Evolutionary conservation across 257 asterid genomes (phyloP).

Genomic region (Craterostigma plantagineum): DNA sequence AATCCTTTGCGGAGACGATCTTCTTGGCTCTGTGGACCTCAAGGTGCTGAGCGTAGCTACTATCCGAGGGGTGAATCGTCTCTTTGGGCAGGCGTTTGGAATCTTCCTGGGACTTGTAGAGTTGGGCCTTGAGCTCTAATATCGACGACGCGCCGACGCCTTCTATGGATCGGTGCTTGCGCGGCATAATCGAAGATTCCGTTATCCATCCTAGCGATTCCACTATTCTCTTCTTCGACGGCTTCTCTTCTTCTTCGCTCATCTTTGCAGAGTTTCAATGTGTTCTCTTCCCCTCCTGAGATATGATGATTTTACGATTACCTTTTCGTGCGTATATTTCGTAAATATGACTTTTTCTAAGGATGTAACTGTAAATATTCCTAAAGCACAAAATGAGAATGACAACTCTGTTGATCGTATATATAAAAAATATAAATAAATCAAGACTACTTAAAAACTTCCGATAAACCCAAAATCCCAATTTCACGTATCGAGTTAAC

Average conservation of each 20-base stretch:
- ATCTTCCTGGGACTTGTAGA: conserved; percentile 81
- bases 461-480: no score
- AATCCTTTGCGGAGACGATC: conserved; percentile 37
- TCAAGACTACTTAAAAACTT: no score
- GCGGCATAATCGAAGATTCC: conserved; percentile 93
- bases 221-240: conserved; percentile 42
- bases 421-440: no score
- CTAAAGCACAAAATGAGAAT: background rate
- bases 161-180: conserved; percentile 68
- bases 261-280: conserved; percentile 11
- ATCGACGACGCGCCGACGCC: conserved; percentile 94
- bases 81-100: conserved; percentile 72
- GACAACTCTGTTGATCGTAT: no score
- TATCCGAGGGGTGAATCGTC: conserved; percentile 31
- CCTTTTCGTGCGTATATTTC: background rate
- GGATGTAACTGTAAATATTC: no score
- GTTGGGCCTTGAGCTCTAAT: conserved; percentile 87
- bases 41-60: conserved; percentile 32
- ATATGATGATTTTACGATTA: no score
- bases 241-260: conserved; percentile 21
- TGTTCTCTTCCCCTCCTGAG: no score
- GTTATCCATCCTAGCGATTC: conserved; percentile 98
- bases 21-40: conserved; percentile 79
- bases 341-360: no score
- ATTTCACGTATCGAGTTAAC: no score